Evolutionary conservation across 1,284 basidiomycete genomes (phyloP), one percentile per base, ranked within the genome.

Genomic region (Sphagnurus paluster): DNA sequence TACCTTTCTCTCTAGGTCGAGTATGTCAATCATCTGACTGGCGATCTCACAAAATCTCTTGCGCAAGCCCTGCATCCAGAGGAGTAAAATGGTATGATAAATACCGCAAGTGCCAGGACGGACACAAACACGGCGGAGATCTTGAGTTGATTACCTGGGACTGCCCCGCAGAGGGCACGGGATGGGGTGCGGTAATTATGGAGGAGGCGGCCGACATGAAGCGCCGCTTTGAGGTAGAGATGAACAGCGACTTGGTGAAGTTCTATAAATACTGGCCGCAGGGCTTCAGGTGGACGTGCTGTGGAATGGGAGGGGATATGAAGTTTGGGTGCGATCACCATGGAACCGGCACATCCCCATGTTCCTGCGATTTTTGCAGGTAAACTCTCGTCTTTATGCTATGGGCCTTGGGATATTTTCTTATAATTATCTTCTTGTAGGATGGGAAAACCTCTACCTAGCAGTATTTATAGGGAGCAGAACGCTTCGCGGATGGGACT

Each of bases 321-420:
- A 39, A 59, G 9, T 65, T 48, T 32, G 67, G 67, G 21, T 69
- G 68, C 42, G 67, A 70, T 48, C 68, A 69, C 51, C 68, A 70
- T 55, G 67, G 67, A 46, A 65, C 55, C 20, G 79, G 79, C 2
- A 53, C 50, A 2, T 59, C 52, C n/a, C 63, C 64, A 2, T 70
- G 68, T 42, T 63, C 66, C 33, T 70, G 67, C 45, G 65, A 69
- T 51, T 69, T 63, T 47, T 70, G 67, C 65, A 57, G 57, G 67
- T 66, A 57, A 24, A 13, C 14, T 19, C 24, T 32, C 25, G 11
- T 40, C 33, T 10, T 6, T 32, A 19, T 34, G n/a, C n/a, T n/a
- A n/a, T n/a, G n/a, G n/a, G n/a, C n/a, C n/a, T n/a, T n/a, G n/a
- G n/a, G n/a, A n/a, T n/a, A n/a, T n/a, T n/a, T n/a, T n/a, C n/a